Conservation (phyloP, 768 basidiomycete species). For the Russula brevipes region DNA sequence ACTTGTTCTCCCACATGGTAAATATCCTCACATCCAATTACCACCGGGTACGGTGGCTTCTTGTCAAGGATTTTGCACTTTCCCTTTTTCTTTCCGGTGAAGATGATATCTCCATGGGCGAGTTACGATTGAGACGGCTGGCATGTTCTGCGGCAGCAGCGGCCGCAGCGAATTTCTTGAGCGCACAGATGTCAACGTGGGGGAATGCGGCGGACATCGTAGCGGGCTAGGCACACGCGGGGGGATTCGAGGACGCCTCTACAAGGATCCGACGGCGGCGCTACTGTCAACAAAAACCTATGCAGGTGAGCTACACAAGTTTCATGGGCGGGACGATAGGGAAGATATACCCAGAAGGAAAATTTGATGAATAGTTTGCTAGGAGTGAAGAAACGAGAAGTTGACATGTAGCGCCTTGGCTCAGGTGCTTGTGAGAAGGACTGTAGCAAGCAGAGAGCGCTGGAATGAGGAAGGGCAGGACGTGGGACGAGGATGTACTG, state of each 20-base stretch:
- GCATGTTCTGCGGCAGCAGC: constrained; percentile 29
- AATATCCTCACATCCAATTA: constrained; percentile 28
- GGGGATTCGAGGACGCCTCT: not conserved
- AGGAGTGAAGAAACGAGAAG: not conserved
- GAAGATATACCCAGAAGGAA: not conserved
- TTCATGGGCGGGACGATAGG: not conserved
- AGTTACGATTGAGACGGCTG: constrained; percentile 18
- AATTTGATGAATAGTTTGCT: not conserved
- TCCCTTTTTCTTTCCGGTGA: constrained; percentile 12
- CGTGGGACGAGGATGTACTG: not conserved
- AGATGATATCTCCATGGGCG: constrained; percentile 1
- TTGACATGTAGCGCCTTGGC: constrained; percentile 11
- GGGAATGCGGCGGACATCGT: constrained; percentile 28
- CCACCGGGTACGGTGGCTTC: constrained; percentile 22
- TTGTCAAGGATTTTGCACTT: constrained; percentile 20
- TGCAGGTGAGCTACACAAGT: not conserved
- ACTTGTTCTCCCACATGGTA: constrained; percentile 32
- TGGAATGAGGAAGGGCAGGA: not conserved
- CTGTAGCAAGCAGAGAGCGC: not conserved
- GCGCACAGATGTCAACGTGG: constrained; percentile 29
- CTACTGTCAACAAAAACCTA: not conserved
- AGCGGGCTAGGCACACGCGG: not conserved
- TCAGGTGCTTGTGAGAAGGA: not conserved
- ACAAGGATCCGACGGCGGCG: not conserved
- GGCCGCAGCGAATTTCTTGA: constrained; percentile 29